Evolutionary conservation across 306 rosid species (phyloP).

Genomic region (Sicyos edulis): DNA sequence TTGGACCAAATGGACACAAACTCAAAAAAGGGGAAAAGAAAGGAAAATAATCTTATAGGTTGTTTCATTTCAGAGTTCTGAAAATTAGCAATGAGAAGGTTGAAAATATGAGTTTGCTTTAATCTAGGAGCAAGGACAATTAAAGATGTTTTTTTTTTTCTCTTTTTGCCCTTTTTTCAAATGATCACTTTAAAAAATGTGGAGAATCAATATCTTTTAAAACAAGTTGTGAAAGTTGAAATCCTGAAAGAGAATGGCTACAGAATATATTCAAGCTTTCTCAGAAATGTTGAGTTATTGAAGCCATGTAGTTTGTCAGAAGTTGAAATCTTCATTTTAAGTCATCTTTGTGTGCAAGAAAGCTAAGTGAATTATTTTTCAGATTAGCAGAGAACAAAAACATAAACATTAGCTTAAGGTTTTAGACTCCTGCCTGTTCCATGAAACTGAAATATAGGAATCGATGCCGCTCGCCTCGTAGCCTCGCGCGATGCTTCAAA

Average conservation of each 20-base stretch:
- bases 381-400: neutral
- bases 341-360: neutral
- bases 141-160: neutral
- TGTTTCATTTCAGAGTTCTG: neutral
- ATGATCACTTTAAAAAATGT: neutral
- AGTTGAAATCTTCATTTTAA: conserved; percentile 11
- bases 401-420: neutral
- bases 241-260: neutral
- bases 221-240: conserved; percentile 7
- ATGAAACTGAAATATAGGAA: conserved; percentile 77
- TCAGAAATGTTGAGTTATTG: neutral
- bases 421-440: conserved; percentile 55
- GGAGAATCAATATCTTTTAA: conserved; percentile 4
- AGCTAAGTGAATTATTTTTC: conserved; percentile 4
- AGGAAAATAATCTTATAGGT: too few relatives aligned
- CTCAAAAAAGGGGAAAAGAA: too few relatives aligned
- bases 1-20: too few relatives aligned
- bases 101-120: conserved; percentile 2
- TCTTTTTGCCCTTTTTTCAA: neutral
- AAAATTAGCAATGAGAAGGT: neutral
- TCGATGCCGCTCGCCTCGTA: conserved; percentile 72
- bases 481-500: conserved; percentile 80
- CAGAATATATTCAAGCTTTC: conserved; percentile 8
- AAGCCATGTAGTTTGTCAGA: conserved; percentile 6
- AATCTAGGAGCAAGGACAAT: neutral